Evolutionary conservation across 345 rosid genomes (phyloP), one percentile per base, ranked within the genome.

Genomic region (Dovyalis caffra): DNA sequence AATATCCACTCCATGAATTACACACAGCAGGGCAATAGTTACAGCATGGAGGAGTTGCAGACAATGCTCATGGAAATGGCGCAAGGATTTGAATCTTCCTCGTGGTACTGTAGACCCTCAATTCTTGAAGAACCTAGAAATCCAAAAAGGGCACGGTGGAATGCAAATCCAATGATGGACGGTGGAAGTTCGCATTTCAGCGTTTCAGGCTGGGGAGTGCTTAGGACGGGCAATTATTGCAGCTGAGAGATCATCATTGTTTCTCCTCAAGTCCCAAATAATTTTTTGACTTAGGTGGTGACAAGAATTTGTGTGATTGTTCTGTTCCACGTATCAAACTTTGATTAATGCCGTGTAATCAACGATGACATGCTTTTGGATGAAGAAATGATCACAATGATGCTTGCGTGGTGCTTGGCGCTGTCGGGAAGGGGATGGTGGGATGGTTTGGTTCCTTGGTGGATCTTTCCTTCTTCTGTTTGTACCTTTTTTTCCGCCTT

Each of bases 21-120:
- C 31, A 23, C 18, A 40, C 86, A 86, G 91, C 86, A 86, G 91
- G 76, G 76, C 1, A 85, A 88, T 57, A 69, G 35, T 10, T 84
- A 77, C 72, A 86, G 80, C 66, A 77, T 85, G 78, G 88, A 83
- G 74, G 90, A 86, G 72, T 58, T 90, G 63, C 91, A 85, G 51
- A 20, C 31, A 10, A 88, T 90, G 90, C 66, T 88, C 1, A 43
- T 65, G 65, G 93, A 88, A 38, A 81, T 90, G 85, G 87, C 66
- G 0, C 76, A 78, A 65, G 88, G 76, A 8, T 87, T 84, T n/a
- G 77, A 80, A 8, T 18, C 77, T 40, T 26, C 83, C 0, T 28
- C 83, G 5, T 72, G 76, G 84, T 66, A 74, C 7, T 37, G 70
- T 8, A 70, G 65, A 16, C 20, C 74, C 8, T 40, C 66, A 16